Evolutionary conservation across 495 filamentous ascomycete species (phyloP).

Genomic region (Penicillium alfredii): DNA sequence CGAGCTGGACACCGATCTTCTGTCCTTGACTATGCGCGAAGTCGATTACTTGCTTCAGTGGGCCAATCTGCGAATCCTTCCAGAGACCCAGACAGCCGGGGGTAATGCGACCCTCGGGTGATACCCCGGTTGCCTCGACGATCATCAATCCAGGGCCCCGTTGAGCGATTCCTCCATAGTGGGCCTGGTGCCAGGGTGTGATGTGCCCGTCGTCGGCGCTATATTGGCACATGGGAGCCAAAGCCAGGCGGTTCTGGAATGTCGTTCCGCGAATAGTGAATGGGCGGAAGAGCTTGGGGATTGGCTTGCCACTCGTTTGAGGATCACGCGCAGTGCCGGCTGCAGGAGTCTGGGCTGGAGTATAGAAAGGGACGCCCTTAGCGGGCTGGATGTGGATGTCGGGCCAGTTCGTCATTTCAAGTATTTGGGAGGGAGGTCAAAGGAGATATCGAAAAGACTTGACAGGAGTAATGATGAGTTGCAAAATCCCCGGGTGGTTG

Average conservation of each 20-base stretch:
- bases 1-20: slow-evolving; percentile 69
- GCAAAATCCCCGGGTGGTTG: too few relatives aligned
- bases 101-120: slow-evolving; percentile 67
- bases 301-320: slow-evolving; percentile 47
- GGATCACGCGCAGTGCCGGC: slow-evolving; percentile 59
- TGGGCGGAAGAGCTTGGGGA: slow-evolving; percentile 66
- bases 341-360: slow-evolving; percentile 57
- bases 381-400: slow-evolving; percentile 40
- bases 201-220: slow-evolving; percentile 58
- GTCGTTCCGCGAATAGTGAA: slow-evolving; percentile 52
- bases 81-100: slow-evolving; percentile 70
- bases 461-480: too few relatives aligned
- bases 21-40: slow-evolving; percentile 68
- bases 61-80: slow-evolving; percentile 65
- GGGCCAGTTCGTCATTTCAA: too few relatives aligned
- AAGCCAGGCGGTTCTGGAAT: slow-evolving; percentile 58
- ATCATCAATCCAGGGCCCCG: slow-evolving; percentile 63
- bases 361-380: slow-evolving; percentile 58
- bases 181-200: slow-evolving; percentile 57
- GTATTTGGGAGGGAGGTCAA: too few relatives aligned
- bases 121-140: slow-evolving; percentile 67
- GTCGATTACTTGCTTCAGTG: slow-evolving; percentile 55
- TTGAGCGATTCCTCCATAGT: slow-evolving; percentile 52
- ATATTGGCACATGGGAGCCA: slow-evolving; percentile 65
- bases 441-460: too few relatives aligned